Conservation (phyloP, 164 flowering plant genomes). For the Vitis labrusca region DNA sequence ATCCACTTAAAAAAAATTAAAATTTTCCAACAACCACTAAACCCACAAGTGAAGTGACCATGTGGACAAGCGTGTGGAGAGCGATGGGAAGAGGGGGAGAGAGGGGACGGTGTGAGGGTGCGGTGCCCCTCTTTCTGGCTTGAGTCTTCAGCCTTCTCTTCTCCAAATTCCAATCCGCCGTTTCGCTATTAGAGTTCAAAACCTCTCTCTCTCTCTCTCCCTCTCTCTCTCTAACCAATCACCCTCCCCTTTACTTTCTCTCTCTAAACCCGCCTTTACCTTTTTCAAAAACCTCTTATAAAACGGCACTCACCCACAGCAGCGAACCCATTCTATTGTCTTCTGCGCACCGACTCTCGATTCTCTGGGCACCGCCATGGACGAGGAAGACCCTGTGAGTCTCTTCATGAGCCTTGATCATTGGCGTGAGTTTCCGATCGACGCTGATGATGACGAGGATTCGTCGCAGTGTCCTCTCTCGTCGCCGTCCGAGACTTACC, state of each 20-base stretch:
- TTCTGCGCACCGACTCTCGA: not conserved
- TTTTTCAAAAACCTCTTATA: not conserved
- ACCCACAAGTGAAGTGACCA: too few relatives aligned
- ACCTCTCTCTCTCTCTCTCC: not conserved
- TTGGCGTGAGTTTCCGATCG: conserved; percentile 3
- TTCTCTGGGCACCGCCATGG: conserved; percentile 9
- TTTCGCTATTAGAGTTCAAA: not conserved
- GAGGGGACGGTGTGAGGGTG: too few relatives aligned
- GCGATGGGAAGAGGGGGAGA: too few relatives aligned
- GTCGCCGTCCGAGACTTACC: conserved; percentile 27
- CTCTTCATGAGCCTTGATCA: conserved; percentile 14
- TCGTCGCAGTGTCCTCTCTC: conserved; percentile 9
- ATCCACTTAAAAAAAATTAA: too few relatives aligned
- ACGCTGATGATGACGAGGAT: conserved; percentile 7
- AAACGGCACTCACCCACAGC: not conserved
- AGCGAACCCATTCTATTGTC: not conserved
- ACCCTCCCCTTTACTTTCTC: not conserved
- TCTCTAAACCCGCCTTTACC: not conserved
- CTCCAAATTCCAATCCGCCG: too few relatives aligned
- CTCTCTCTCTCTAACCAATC: not conserved
- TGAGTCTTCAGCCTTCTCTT: too few relatives aligned
- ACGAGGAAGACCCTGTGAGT: conserved; percentile 16
- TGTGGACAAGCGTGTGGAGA: too few relatives aligned
- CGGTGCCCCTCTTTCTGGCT: too few relatives aligned
- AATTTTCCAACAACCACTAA: too few relatives aligned